phyloP scores from a whole-genome alignment of 176 grass and related monocot genomes.

The Aechmea fasciata region DNA sequence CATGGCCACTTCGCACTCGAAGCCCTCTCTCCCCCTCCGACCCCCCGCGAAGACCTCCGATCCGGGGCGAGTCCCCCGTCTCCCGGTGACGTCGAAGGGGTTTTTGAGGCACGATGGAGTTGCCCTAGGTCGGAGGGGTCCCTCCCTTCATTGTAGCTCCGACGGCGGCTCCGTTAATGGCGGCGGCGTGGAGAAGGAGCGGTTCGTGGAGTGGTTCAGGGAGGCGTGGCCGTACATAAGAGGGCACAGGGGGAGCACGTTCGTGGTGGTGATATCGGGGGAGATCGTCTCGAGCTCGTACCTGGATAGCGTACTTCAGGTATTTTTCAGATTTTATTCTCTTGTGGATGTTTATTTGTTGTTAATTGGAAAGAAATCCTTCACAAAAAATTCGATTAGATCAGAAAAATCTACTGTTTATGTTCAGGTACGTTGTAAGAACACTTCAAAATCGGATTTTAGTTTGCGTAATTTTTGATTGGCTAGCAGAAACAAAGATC shows the following conservation, averaged over 20 bases:
- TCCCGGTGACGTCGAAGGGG: neutral
- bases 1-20: constrained; percentile 15
- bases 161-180: constrained; percentile 11
- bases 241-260: constrained; percentile 70
- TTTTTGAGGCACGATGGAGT: neutral
- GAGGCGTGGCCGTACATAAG: constrained; percentile 87
- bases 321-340: constrained; percentile 10
- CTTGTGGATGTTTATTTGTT: neutral
- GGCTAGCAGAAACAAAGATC: too few relatives aligned
- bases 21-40: neutral
- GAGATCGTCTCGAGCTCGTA: constrained; percentile 58
- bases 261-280: constrained; percentile 75
- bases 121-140: neutral
- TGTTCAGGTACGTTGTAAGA: too few relatives aligned
- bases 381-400: too few relatives aligned
- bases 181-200: constrained; percentile 19
- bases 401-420: too few relatives aligned
- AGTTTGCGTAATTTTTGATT: too few relatives aligned
- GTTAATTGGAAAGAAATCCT: neutral
- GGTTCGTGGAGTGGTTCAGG: constrained; percentile 68
- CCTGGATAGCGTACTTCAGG: constrained; percentile 69
- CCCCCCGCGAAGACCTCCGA: neutral
- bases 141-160: constrained; percentile 11
- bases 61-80: neutral
- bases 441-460: too few relatives aligned